Percentiles rank a stretch among this genome's conserved stretches.
phyloP scores from a whole-genome alignment of 2,329 filamentous ascomycete genomes.

The Cordyceps fumosorosea region DNA sequence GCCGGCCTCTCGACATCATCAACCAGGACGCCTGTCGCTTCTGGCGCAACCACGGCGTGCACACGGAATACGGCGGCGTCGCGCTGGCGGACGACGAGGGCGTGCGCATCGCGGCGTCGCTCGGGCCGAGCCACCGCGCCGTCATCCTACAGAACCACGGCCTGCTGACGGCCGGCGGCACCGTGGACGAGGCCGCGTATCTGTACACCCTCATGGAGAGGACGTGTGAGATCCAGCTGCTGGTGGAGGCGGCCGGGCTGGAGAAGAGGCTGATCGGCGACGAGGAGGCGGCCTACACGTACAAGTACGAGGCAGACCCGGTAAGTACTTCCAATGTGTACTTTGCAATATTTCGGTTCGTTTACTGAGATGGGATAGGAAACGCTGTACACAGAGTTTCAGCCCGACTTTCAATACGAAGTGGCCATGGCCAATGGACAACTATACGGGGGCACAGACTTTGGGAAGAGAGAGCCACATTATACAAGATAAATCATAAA shows the following conservation, averaged over 20 bases:
- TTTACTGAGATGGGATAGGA: background rate
- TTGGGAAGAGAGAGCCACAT: background rate
- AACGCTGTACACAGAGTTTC: constrained; percentile 2
- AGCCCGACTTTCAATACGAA: constrained; percentile 3
- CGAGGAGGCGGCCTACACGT: constrained; percentile 33
- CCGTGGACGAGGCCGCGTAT: constrained; percentile 69
- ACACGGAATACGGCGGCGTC: constrained; percentile 50
- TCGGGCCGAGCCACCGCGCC: constrained; percentile 53
- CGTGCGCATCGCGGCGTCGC: constrained; percentile 52
- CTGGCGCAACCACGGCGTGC: constrained; percentile 50
- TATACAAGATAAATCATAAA: background rate
- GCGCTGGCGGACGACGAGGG: constrained; percentile 59
- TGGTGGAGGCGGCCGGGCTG: constrained; percentile 56
- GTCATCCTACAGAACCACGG: constrained; percentile 67
- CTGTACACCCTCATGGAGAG: constrained; percentile 63
- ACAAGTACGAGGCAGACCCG: constrained; percentile 36
- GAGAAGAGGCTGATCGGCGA: constrained; percentile 35
- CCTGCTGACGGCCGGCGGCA: constrained; percentile 61
- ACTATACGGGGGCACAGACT: background rate
- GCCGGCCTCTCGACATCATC: constrained; percentile 60
- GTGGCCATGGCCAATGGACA: constrained; percentile 2
- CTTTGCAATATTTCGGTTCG: background rate
- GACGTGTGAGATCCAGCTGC: constrained; percentile 60
- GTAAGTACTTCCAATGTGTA: background rate
- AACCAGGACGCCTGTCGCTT: constrained; percentile 62